Base-by-base conservation (phyloP, 768 basidiomycete species). In the Serendipita sp. region DNA sequence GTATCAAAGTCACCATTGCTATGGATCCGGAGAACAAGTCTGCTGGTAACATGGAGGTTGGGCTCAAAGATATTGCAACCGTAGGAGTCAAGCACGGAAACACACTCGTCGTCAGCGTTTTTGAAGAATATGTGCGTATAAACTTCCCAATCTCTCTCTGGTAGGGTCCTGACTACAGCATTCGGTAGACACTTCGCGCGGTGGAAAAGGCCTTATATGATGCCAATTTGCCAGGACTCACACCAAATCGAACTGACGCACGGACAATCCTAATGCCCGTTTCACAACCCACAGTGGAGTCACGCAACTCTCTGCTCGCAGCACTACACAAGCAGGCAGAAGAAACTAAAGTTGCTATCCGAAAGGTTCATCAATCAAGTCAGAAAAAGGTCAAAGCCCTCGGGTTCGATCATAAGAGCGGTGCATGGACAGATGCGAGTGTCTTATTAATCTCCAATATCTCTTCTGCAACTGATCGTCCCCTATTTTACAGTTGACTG, bases 1-100 rank as follows among this genome's bases (percentile, higher is more conserved):
- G 85, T 0, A 86, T 92, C 3, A 79, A 81, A 18, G 83, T 91
- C 34, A 75, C 75, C 62, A 68, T 81, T 2, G 76, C 79, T 0
- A 77, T 75, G 3, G 70, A 71, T 36, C 74, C 75, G 64, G 66
- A 31, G 34, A 66, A 23, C 66, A 67, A 55, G 62, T 62, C 10
- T 16, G 65, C 2, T 66, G 66, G 65, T 64, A 36, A 65, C 63
- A 2, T 75, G 33, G 63, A 73, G 2, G 71, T 77, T 48, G 76
- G 72, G 48, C 72, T 92, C 43, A 84, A 89, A 45, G 85, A 89
- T 63, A 70, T 91, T 29, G 85, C 90, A 0, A 90, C 89, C 0
- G 81, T 92, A 18, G 89, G 90, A 5, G 83, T 92, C 44, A 77
- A 84, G 66, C 87, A 92, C 62, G 90, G 90, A 0, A 80, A 85